Evolutionary conservation across 2,329 filamentous ascomycete genomes (phyloP).

Genomic region (Monosporascus cannonballus): DNA sequence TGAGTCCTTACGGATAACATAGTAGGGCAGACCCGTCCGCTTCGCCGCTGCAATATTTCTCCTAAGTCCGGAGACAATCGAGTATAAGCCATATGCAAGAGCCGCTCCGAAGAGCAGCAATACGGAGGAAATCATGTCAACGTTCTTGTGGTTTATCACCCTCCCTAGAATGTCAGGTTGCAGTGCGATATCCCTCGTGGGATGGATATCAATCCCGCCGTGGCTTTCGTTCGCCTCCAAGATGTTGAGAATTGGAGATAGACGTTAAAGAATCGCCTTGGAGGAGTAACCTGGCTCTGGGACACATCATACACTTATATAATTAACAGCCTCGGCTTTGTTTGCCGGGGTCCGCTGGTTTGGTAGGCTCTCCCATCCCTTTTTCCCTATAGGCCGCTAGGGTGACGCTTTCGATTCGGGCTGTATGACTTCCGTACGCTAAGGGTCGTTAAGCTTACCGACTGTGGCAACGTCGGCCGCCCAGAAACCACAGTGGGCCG

Average conservation of each 20-base stretch:
- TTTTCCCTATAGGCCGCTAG: no score
- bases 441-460: not conserved
- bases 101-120: conserved; percentile 27
- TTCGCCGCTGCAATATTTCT: conserved; percentile 45
- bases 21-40: conserved; percentile 45
- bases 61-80: conserved; percentile 27
- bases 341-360: no score
- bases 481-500: not conserved
- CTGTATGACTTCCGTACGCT: not conserved
- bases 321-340: not conserved
- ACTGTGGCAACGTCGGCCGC: not conserved
- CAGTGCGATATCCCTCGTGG: not conserved
- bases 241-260: no score
- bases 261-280: not conserved
- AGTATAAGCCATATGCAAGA: conserved; percentile 29
- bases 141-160: not conserved
- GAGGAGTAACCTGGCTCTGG: not conserved
- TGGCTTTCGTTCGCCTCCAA: not conserved
- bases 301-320: not conserved
- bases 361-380: no score
- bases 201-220: not conserved
- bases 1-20: conserved; percentile 42
- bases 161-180: not conserved
- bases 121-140: conserved; percentile 31
- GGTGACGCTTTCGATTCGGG: not conserved